Conservation (phyloP, 2,329 filamentous ascomycete genomes). For the Fusarium abutilonis region DNA sequence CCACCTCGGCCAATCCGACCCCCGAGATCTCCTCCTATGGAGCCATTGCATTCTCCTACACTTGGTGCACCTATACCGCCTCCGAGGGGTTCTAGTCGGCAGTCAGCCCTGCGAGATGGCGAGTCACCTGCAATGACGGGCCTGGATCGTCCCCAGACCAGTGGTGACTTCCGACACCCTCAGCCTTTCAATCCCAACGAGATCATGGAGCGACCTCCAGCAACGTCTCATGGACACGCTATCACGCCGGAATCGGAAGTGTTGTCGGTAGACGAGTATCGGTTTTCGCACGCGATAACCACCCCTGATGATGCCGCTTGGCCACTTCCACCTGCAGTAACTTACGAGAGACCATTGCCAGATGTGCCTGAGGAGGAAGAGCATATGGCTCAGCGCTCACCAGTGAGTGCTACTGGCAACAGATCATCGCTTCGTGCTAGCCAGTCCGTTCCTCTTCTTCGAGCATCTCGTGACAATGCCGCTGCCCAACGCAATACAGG, state of each 20-base stretch:
- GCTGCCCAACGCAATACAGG: constrained; percentile 47
- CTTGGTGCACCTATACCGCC: constrained; percentile 57
- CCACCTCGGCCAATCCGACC: constrained; percentile 61
- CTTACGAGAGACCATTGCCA: constrained; percentile 59
- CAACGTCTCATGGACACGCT: constrained; percentile 26
- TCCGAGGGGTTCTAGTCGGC: constrained; percentile 65
- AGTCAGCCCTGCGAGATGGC: constrained; percentile 57
- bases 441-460: constrained; percentile 64
- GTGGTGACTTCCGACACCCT: constrained; percentile 57
- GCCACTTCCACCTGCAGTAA: constrained; percentile 48
- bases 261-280: constrained; percentile 25
- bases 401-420: constrained; percentile 58
- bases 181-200: constrained; percentile 53
- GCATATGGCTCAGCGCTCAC: constrained; percentile 53
- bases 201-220: constrained; percentile 30
- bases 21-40: constrained; percentile 48
- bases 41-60: constrained; percentile 42
- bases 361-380: constrained; percentile 74
- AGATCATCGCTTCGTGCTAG: constrained; percentile 64
- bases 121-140: constrained; percentile 51
- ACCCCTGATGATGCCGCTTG: constrained; percentile 56
- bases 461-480: constrained; percentile 57
- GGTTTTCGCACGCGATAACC: constrained; percentile 54
- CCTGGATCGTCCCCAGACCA: constrained; percentile 58
- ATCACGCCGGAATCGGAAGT: constrained; percentile 19